Evolutionary conservation across 139 green algal genomes (phyloP), one percentile per base, ranked within the genome.

Genomic region (Volvox africanus): DNA sequence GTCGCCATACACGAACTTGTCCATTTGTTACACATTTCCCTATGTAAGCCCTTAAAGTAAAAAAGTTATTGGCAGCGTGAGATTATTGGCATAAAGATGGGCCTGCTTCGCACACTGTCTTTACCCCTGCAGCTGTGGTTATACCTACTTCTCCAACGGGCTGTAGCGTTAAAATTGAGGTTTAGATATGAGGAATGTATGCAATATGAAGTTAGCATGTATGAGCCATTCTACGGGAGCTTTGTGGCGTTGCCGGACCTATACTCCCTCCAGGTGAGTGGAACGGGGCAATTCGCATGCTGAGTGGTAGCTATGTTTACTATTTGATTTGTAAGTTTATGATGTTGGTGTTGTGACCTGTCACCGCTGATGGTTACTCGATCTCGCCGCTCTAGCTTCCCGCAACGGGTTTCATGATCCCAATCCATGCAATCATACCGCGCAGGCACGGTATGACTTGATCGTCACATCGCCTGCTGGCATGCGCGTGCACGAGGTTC

Each of bases 181-280:
- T 94, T 96, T 61, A 61, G 87, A 20, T 71, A 88, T 35, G 94
- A 96, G 69, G 94, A 96, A 73, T 96, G 94, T 80, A 75, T 96
- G 81, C 85, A 68, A 12, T 96, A 96, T 81, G 88, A 92, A 0
- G 61, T 94, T 18, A 91, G 68, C n/a, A 89, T 86, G 90, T 93
- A 95, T 86, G 91, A 94, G 61, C 91, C 93, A 20, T 94, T 95
- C 71, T 94, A 94, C 32, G 93, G 93, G 2, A 93, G 84, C 32
- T 95, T 93, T 65, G 92, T 95, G 18, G 75, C 92, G 20, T 79
- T 95, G 26, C 91, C 89, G 32, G 93, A 95, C 73, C 30, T 88
- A 0, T 93, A 93, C 73, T 88, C 85, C 18, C 65, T 86, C 17
- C 85, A 93, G 62, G 87, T 88, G 33, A 30, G 71, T 73, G 24